Percentiles rank a stretch among this genome's conserved stretches.
Evolutionary conservation across 139 green algal genomes (phyloP).

Genomic region (Haematococcus sp.): DNA sequence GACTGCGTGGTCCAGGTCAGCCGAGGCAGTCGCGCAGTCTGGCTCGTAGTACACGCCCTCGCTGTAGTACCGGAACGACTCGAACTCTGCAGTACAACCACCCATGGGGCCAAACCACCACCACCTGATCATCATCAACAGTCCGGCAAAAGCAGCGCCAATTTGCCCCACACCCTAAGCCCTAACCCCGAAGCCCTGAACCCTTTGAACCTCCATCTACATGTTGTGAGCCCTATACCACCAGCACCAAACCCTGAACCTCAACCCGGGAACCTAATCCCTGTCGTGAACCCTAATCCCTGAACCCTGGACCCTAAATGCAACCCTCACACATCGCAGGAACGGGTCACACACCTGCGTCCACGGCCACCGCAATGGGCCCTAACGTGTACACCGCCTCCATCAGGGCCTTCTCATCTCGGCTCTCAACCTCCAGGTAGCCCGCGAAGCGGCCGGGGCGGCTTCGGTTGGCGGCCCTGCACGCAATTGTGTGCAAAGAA

Average conservation of each 20-base stretch:
- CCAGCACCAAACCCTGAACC: too few species aligned
- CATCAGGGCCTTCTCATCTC: constrained; percentile 47
- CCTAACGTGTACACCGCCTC: constrained; percentile 39
- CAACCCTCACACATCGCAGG: neutral
- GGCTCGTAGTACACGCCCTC: constrained; percentile 47
- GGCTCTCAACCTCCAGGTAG: constrained; percentile 32
- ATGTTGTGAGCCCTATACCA: too few species aligned
- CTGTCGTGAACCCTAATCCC: too few species aligned
- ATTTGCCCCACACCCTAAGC: too few species aligned
- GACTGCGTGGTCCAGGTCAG: constrained; percentile 20
- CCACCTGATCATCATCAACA: too few species aligned
- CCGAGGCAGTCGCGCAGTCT: constrained; percentile 12
- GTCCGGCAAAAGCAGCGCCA: too few species aligned
- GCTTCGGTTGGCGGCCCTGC: constrained; percentile 11
- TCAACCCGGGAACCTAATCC: too few species aligned
- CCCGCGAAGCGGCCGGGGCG: constrained; percentile 26
- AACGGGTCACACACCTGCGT: constrained; percentile 18
- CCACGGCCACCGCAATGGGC: constrained; percentile 41
- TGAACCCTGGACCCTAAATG: too few species aligned
- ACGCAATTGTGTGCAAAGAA: too few species aligned
- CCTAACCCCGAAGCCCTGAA: too few species aligned
- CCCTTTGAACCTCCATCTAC: too few species aligned
- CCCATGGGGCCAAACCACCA: too few species aligned
- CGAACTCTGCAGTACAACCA: constrained; percentile 7
- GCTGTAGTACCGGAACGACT: constrained; percentile 47